A percentile compares a stretch with the other conserved stretches of the same genome.
phyloP scores from a whole-genome alignment of 257 asterid species.

The Solanum virginianum region DNA sequence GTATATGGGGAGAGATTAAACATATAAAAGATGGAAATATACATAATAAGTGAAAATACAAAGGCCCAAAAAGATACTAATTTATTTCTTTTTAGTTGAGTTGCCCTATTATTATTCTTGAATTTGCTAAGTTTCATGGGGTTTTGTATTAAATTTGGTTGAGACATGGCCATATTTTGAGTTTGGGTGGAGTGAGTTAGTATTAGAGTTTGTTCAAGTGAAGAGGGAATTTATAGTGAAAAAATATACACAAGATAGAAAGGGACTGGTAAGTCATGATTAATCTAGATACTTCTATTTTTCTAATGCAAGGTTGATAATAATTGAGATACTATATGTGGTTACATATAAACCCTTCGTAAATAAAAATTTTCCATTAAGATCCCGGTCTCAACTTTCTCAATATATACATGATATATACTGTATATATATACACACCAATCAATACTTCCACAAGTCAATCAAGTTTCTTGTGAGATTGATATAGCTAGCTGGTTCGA shows the following conservation, averaged over 20 bases:
- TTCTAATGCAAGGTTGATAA: neutral
- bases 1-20: constrained; percentile 45
- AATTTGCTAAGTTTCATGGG: constrained; percentile 10
- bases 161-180: constrained; percentile 16
- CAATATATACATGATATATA: neutral
- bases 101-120: neutral
- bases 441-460: neutral
- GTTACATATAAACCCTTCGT: neutral
- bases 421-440: neutral
- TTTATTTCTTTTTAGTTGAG: neutral
- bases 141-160: constrained; percentile 7
- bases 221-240: constrained; percentile 14
- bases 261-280: neutral
- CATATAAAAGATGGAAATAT: constrained; percentile 29
- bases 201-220: neutral
- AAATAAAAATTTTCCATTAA: neutral
- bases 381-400: neutral
- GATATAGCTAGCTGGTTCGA: neutral
- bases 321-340: constrained; percentile 13
- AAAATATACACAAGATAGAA: neutral
- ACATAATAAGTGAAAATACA: constrained; percentile 18
- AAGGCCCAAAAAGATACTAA: constrained; percentile 36
- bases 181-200: neutral
- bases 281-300: neutral
- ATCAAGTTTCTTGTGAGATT: neutral